Percentiles rank a stretch among this genome's conserved stretches.
Conservation (phyloP, 345 rosid species). For the Eucalyptus tenuipes region DNA sequence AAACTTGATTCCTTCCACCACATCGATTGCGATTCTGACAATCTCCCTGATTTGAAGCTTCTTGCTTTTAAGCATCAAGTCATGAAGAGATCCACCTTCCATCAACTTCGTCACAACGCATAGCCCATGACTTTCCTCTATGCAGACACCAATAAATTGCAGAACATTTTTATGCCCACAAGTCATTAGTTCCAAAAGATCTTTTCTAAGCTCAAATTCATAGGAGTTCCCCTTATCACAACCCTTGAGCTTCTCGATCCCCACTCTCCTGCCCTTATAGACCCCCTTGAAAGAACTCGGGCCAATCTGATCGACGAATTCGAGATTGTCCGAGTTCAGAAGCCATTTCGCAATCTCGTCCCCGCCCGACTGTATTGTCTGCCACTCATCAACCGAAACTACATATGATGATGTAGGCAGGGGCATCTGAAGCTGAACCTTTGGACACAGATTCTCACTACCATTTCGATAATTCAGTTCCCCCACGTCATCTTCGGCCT, state of each 20-base stretch:
- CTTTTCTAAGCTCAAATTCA: constrained; percentile 71
- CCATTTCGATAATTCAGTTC: constrained; percentile 41
- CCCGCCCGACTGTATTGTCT: constrained; percentile 62
- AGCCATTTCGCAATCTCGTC: constrained; percentile 72
- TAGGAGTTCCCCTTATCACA: constrained; percentile 90
- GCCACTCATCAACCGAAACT: constrained; percentile 88
- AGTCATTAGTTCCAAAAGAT: constrained; percentile 79
- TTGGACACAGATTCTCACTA: constrained; percentile 23
- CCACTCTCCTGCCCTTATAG: constrained; percentile 66
- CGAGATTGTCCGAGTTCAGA: constrained; percentile 62
- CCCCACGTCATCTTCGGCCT: constrained; percentile 53
- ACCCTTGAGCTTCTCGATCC: constrained; percentile 88
- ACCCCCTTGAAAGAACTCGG: constrained; percentile 59
- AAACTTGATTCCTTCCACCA: constrained; percentile 79
- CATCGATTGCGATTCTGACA: constrained; percentile 56
- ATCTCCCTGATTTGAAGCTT: constrained; percentile 74
- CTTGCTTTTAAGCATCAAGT: constrained; percentile 63
- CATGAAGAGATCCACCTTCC: constrained; percentile 91
- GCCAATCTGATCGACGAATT: constrained; percentile 66
- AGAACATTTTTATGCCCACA: constrained; percentile 84
- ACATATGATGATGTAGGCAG: constrained; percentile 61
- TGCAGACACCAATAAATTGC: constrained; percentile 76
- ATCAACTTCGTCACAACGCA: constrained; percentile 81
- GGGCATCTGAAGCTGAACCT: constrained; percentile 66
- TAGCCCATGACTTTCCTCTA: constrained; percentile 83